Evolutionary conservation across 202 grass and related monocot species (phyloP).

Genomic region (Zizania palustris): DNA sequence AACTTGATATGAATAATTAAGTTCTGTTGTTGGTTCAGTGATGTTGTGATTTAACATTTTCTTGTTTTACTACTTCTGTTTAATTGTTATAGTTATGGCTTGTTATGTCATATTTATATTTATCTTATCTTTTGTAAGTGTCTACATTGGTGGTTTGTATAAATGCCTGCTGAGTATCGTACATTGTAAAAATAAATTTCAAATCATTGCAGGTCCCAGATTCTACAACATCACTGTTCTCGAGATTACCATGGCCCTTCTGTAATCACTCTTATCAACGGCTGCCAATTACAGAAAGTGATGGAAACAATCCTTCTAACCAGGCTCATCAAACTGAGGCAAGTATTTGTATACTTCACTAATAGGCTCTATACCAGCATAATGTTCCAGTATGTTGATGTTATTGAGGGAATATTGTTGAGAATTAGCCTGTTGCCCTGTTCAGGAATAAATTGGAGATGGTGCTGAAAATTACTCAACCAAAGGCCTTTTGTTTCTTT

Average conservation of each 20-base stretch:
- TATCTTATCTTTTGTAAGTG: neutral
- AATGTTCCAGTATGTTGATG: neutral
- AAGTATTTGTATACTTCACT: slow-evolving; percentile 36
- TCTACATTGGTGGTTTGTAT: neutral
- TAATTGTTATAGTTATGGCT: slow-evolving; percentile 1
- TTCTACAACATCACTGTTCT: slow-evolving; percentile 53
- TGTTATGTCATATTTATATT: neutral
- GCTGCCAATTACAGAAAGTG: slow-evolving; percentile 49
- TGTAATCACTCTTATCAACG: slow-evolving; percentile 60
- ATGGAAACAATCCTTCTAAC: slow-evolving; percentile 44
- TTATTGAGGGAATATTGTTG: neutral
- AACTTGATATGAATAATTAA: slow-evolving; percentile 10
- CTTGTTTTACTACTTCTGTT: neutral
- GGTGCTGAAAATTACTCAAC: neutral
- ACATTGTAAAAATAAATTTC: slow-evolving; percentile 23
- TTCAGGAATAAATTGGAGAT: neutral
- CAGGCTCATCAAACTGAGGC: slow-evolving; percentile 50
- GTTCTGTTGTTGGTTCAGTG: neutral
- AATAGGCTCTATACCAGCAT: neutral
- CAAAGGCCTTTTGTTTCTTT: neutral
- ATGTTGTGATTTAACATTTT: neutral
- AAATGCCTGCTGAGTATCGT: neutral
- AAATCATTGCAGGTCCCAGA: slow-evolving; percentile 69
- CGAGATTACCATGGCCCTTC: slow-evolving; percentile 50
- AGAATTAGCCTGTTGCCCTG: neutral